Evolutionary conservation across 2,329 filamentous ascomycete species (phyloP).

Genomic region (Colletotrichum trifolii): DNA sequence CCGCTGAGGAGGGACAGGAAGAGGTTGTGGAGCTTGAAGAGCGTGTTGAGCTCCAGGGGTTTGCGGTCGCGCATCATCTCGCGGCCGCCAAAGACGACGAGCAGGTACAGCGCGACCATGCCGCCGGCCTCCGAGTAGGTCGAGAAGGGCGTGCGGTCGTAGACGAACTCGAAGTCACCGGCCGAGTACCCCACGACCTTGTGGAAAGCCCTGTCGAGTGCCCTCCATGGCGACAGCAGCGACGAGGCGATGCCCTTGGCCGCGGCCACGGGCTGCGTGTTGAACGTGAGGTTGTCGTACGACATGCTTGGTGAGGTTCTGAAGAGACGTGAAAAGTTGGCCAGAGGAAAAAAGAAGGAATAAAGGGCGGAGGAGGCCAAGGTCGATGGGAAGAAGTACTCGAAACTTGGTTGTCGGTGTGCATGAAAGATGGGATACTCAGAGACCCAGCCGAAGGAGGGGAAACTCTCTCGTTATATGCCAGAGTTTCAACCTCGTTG

Average conservation of each 20-base stretch:
- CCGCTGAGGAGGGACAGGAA: constrained; percentile 82
- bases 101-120: constrained; percentile 81
- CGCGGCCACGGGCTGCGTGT: constrained; percentile 68
- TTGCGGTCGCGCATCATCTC: constrained; percentile 83
- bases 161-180: constrained; percentile 80
- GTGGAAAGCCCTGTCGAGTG: constrained; percentile 83
- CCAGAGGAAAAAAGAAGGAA: neutral
- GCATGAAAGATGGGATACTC: neutral
- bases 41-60: constrained; percentile 78
- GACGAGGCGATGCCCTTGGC: constrained; percentile 49
- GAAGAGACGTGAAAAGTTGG: neutral
- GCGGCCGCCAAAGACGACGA: constrained; percentile 84
- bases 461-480: too few species aligned
- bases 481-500: too few species aligned
- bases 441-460: too few species aligned
- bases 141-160: constrained; percentile 81
- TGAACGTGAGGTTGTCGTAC: constrained; percentile 24
- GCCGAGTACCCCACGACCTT: constrained; percentile 78
- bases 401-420: neutral
- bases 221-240: constrained; percentile 74
- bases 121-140: constrained; percentile 78
- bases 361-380: neutral
- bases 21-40: constrained; percentile 92
- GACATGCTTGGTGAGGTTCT: constrained; percentile 18
- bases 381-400: neutral